Base-by-base conservation (phyloP, 805 yeast species). In the Maudiozyma turicensis region DNA sequence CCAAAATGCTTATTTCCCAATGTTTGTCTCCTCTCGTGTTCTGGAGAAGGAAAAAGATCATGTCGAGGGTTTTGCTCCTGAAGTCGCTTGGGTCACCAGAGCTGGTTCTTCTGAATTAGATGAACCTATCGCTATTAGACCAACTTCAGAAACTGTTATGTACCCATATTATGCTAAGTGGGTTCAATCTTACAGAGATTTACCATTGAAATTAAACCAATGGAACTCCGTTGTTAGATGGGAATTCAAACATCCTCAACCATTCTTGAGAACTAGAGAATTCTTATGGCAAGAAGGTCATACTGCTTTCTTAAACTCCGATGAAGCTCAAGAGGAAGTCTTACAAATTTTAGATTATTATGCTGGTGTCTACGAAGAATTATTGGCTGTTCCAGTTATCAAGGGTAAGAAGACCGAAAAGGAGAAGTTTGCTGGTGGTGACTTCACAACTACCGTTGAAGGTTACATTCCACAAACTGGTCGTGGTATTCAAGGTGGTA, bases 281-380 rank as follows among this genome's bases (percentile, higher is more conserved):
- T 93, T 93, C 73, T 76, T 93, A 70, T 93, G 99, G 99, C 99
- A 93, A 74, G 99, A 93, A 74, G 99, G 99, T 60, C 99, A 93
- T 75, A 93, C 99, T 46, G 99, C 96, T 48, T 96, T 87, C 69
- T 77, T 95, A 64, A 85, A 95, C 49, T 70, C 74, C 55, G 86
- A 81, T 53, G 93, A 79, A 52, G 96, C 99, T 33, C 76, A 77
- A 52, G 73, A 73, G 51, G 98, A 93, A 73, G 98, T 91, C 33
- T 65, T 78, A 59, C 83, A 83, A 68, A 91, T 95, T 63, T 80
- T 90, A 66, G 93, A 86, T 54, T 82, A 79, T 71, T 93, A 93
- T 69, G 83, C 84, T 53, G 80, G 81, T 54, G 77, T 93, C 53
- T 93, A 93, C 70, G 82, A 83, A 71, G 95, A 91, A 58, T 76